Percentiles rank a stretch among this genome's conserved stretches.
Conservation (phyloP, 1,139 yeast species). For the Magnusiomyces paraingens region DNA sequence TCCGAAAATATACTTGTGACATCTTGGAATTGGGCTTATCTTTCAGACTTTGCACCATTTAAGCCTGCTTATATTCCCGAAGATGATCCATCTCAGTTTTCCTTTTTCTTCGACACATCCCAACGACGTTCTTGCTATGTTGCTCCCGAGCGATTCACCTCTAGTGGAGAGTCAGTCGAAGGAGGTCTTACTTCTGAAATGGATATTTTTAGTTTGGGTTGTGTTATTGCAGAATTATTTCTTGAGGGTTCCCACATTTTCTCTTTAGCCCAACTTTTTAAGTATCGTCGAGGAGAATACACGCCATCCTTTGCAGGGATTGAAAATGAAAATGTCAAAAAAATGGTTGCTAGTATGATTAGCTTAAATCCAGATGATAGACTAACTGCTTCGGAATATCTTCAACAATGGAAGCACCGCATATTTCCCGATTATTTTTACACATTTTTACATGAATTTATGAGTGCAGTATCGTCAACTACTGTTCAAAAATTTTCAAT, state of each 20-base stretch:
- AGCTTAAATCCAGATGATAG: constrained; percentile 56
- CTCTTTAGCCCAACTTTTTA: constrained; percentile 78
- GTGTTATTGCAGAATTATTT: constrained; percentile 85
- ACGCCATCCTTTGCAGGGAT: constrained; percentile 54
- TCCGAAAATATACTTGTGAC: constrained; percentile 83
- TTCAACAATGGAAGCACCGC: constrained; percentile 41
- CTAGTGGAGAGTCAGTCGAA: constrained; percentile 30
- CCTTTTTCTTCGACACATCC: constrained; percentile 87
- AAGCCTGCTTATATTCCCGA: constrained; percentile 88
- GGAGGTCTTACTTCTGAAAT: constrained; percentile 52
- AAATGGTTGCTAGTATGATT: constrained; percentile 57
- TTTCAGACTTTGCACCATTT: constrained; percentile 76
- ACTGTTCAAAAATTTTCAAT: constrained; percentile 9
- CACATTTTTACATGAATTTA: constrained; percentile 61
- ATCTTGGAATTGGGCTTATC: constrained; percentile 79
- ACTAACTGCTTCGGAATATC: constrained; percentile 46
- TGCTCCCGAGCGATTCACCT: constrained; percentile 85
- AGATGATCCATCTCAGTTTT: constrained; percentile 90
- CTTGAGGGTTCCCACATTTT: constrained; percentile 83
- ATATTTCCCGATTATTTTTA: constrained; percentile 72
- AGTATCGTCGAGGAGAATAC: constrained; percentile 65
- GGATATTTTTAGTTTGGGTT: constrained; percentile 90
- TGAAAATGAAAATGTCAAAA: constrained; percentile 44
- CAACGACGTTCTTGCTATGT: constrained; percentile 81
- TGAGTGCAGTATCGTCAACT: constrained; percentile 40